phyloP scores from a whole-genome alignment of 768 basidiomycete species.

The Serendipita vermifera region DNA sequence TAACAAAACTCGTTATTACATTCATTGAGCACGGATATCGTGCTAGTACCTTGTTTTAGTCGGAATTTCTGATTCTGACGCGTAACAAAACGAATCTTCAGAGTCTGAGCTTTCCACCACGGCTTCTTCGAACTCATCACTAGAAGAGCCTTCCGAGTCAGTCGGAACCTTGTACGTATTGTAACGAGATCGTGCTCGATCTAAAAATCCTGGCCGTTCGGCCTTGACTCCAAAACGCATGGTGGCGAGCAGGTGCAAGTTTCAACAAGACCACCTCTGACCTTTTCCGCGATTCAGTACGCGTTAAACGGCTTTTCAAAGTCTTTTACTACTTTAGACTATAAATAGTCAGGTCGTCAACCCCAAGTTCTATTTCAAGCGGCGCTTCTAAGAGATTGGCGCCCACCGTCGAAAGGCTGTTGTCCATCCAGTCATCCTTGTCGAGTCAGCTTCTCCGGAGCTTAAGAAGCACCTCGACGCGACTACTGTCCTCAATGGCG shows the following conservation, averaged over 20 bases:
- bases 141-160: background rate
- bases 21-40: too few species aligned
- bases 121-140: background rate
- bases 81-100: constrained; percentile 8
- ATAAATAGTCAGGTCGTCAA: background rate
- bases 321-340: background rate
- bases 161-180: background rate
- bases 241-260: too few species aligned
- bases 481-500: background rate
- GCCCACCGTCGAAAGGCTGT: too few species aligned
- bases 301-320: background rate
- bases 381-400: too few species aligned
- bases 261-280: too few species aligned
- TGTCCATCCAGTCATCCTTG: too few species aligned
- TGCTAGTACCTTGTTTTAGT: background rate
- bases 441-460: background rate
- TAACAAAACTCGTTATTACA: too few species aligned
- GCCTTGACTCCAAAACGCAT: background rate
- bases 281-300: too few species aligned
- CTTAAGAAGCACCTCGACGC: background rate
- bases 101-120: constrained; percentile 1
- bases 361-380: too few species aligned
- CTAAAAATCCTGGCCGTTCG: background rate
- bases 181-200: background rate
- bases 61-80: constrained; percentile 1